A percentile compares a stretch with the other conserved stretches of the same genome.
Conservation (phyloP, 2,329 filamentous ascomycete genomes). For the Alternaria panax region DNA sequence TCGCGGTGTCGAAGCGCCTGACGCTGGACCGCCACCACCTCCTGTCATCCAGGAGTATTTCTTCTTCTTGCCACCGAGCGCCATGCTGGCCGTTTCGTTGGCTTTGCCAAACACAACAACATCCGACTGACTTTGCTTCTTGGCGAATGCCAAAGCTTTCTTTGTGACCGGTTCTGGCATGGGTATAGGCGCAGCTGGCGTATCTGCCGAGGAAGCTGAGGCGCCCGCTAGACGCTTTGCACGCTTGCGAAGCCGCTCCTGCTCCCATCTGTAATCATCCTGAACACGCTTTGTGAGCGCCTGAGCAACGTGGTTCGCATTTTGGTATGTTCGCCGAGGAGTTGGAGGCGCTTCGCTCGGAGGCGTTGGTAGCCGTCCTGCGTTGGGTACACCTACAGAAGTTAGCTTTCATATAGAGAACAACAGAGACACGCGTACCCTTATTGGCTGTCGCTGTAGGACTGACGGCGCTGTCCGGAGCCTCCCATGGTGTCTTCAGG, state of each 20-base stretch:
- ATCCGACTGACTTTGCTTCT: constrained; percentile 76
- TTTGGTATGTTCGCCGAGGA: constrained; percentile 57
- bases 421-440: constrained; percentile 24
- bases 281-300: constrained; percentile 41
- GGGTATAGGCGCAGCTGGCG: constrained; percentile 33
- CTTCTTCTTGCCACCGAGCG: constrained; percentile 72
- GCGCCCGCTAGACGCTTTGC: constrained; percentile 49
- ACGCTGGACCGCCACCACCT: constrained; percentile 45
- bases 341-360: constrained; percentile 57
- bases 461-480: constrained; percentile 60
- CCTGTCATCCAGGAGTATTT: constrained; percentile 79
- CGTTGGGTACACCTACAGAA: constrained; percentile 41
- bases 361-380: constrained; percentile 55
- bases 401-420: constrained; percentile 14
- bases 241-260: constrained; percentile 62
- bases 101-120: constrained; percentile 81
- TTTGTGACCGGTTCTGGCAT: constrained; percentile 69
- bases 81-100: constrained; percentile 84
- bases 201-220: constrained; percentile 37
- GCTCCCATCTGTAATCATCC: constrained; percentile 74
- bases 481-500: constrained; percentile 51
- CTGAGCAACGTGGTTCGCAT: constrained; percentile 68
- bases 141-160: constrained; percentile 82
- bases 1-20: constrained; percentile 45
- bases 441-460: constrained; percentile 58